These are phyloP conservation scores for Yarrowia sp. DNA, from an alignment of 805 yeast genomes.

Conservation along the genomic window DNA sequence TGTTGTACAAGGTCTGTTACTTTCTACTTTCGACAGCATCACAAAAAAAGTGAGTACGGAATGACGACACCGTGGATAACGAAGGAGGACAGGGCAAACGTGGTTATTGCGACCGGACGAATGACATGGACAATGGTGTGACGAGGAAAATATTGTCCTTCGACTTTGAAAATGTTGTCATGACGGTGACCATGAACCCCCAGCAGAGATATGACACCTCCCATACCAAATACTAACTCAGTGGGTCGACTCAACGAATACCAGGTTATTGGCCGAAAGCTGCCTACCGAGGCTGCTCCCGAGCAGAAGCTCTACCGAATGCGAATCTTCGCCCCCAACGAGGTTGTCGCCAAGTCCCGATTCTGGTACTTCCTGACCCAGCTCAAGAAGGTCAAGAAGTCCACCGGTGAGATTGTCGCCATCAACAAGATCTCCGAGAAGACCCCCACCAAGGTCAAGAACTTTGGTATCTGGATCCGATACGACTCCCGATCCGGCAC, in stretches of 20 bases:
- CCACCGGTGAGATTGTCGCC: constrained; percentile 98
- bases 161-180: too few relatives aligned
- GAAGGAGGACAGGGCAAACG: background rate
- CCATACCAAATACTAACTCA: constrained; percentile 46
- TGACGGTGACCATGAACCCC: too few relatives aligned
- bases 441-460: constrained; percentile 99
- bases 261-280: constrained; percentile 99
- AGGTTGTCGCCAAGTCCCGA: constrained; percentile 99
- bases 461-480: constrained; percentile 99
- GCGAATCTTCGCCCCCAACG: constrained; percentile 99
- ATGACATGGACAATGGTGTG: background rate
- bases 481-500: constrained; percentile 99
- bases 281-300: constrained; percentile 98
- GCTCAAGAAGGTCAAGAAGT: constrained; percentile 99
- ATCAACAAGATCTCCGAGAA: constrained; percentile 90
- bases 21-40: constrained; percentile 39
- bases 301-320: constrained; percentile 99
- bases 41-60: constrained; percentile 38
- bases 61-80: background rate
- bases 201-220: too few relatives aligned
- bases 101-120: background rate
- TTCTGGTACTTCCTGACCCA: constrained; percentile 99
- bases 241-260: constrained; percentile 99
- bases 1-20: constrained; percentile 35
- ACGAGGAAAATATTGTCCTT: too few relatives aligned